Evolutionary conservation across 176 grass and related monocot genomes (phyloP).

Genomic region (Neostapfia colusana): DNA sequence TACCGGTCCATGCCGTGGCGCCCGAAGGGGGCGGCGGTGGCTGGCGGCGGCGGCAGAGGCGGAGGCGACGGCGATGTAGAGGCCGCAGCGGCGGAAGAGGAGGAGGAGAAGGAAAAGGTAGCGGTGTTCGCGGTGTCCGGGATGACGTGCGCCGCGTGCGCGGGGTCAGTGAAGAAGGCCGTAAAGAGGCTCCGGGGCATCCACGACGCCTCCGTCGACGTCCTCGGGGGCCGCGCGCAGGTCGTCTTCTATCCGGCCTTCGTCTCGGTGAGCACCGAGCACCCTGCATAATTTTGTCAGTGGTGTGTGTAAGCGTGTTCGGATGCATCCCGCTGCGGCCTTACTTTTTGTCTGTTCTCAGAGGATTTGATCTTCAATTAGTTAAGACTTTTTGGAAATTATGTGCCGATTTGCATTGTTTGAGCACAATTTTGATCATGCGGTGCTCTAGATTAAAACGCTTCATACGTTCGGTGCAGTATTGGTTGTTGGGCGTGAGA

Average conservation of each 20-base stretch:
- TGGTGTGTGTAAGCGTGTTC: not conserved
- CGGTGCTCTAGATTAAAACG: not conserved
- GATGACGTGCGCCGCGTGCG: slow-evolving; percentile 86
- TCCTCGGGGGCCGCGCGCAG: slow-evolving; percentile 74
- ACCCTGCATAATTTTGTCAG: not conserved
- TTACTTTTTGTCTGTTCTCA: not conserved
- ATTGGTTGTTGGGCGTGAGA: not conserved
- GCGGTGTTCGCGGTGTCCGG: slow-evolving; percentile 67
- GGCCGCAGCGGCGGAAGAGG: slow-evolving; percentile 31
- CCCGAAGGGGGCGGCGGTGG: slow-evolving; percentile 28
- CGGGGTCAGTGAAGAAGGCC: slow-evolving; percentile 91
- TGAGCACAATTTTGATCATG: not conserved
- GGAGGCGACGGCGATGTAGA: slow-evolving; percentile 43
- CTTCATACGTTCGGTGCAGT: not conserved
- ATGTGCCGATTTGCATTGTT: not conserved
- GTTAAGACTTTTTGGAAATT: no score
- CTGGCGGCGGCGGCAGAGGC: no score
- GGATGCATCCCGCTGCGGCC: not conserved
- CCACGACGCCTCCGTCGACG: slow-evolving; percentile 83
- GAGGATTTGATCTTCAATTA: not conserved
- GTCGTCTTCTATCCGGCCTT: slow-evolving; percentile 84
- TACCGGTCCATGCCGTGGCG: slow-evolving; percentile 76
- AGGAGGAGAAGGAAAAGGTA: slow-evolving; percentile 49
- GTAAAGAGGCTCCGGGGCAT: slow-evolving; percentile 86
- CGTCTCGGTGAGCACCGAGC: slow-evolving; percentile 55